These are phyloP conservation scores for Suhomyces sp. DNA, from an alignment of 805 yeast genomes.

Conservation along the genomic window DNA sequence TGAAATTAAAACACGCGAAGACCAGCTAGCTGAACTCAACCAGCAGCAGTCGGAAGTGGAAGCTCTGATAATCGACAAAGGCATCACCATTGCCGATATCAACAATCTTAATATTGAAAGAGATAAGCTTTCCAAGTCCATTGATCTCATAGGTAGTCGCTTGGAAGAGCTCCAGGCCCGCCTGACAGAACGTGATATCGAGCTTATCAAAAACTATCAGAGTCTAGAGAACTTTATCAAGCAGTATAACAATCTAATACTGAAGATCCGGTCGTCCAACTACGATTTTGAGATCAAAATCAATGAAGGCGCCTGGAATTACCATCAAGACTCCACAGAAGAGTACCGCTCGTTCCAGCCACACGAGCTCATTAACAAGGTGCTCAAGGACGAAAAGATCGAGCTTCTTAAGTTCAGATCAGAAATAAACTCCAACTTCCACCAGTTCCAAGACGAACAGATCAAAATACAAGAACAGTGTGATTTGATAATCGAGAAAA, in stretches of 20 bases:
- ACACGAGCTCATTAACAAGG: constrained; percentile 41
- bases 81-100: constrained; percentile 59
- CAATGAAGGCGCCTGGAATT: constrained; percentile 8
- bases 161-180: constrained; percentile 46
- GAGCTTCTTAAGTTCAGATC: constrained; percentile 27
- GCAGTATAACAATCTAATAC: constrained; percentile 54
- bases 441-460: constrained; percentile 53
- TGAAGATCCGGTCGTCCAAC: constrained; percentile 42
- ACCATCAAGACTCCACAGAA: neutral
- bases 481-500: constrained; percentile 53
- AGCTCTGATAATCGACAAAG: constrained; percentile 45
- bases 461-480: constrained; percentile 56
- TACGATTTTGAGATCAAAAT: constrained; percentile 42
- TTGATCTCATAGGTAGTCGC: constrained; percentile 44
- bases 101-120: constrained; percentile 62
- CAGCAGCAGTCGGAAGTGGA: constrained; percentile 41
- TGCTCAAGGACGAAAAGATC: constrained; percentile 46
- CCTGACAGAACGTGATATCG: constrained; percentile 48
- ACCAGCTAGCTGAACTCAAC: constrained; percentile 41
- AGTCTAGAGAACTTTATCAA: constrained; percentile 50
- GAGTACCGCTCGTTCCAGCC: constrained; percentile 16
- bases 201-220: constrained; percentile 48
- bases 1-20: constrained; percentile 48
- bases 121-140: constrained; percentile 51
- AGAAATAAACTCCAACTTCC: constrained; percentile 43